Evolutionary conservation across 176 grass and related monocot species (phyloP).

Genomic region (Rhynchospora breviuscula): DNA sequence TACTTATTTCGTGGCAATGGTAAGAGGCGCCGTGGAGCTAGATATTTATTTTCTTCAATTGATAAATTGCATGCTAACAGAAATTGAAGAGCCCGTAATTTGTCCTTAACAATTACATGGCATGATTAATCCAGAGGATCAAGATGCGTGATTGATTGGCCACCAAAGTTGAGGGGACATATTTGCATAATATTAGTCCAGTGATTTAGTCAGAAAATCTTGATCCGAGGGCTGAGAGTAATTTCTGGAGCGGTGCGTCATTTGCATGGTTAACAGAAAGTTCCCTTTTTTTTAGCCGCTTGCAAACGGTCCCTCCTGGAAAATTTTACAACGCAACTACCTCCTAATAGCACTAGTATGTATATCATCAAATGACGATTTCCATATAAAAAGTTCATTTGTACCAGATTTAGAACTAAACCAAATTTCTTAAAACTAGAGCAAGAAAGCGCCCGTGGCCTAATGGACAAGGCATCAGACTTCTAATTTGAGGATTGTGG

Average conservation of each 20-base stretch:
- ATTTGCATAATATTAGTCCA: not conserved
- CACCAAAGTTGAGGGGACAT: not conserved
- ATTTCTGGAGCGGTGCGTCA: not conserved
- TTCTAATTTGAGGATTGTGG: constrained; percentile 99
- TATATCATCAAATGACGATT: not conserved
- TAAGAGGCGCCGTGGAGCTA: too few relatives aligned
- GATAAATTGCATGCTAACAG: too few relatives aligned
- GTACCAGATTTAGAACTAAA: not conserved
- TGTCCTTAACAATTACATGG: too few relatives aligned
- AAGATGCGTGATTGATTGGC: too few relatives aligned
- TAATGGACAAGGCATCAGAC: constrained; percentile 99
- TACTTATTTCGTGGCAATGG: not conserved
- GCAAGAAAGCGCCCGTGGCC: constrained; percentile 59
- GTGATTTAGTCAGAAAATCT: too few relatives aligned
- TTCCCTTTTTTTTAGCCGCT: too few relatives aligned
- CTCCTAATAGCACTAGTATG: not conserved
- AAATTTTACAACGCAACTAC: not conserved
- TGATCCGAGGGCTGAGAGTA: not conserved
- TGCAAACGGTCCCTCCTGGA: too few relatives aligned
- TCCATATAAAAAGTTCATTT: not conserved
- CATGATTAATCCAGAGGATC: too few relatives aligned
- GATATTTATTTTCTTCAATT: too few relatives aligned
- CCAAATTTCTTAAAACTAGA: too few relatives aligned
- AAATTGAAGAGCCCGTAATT: too few relatives aligned
- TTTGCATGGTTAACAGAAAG: not conserved